Evolutionary conservation across 495 filamentous ascomycete genomes (phyloP).

Genomic region (Pseudomonodictys pantanalensis): DNA sequence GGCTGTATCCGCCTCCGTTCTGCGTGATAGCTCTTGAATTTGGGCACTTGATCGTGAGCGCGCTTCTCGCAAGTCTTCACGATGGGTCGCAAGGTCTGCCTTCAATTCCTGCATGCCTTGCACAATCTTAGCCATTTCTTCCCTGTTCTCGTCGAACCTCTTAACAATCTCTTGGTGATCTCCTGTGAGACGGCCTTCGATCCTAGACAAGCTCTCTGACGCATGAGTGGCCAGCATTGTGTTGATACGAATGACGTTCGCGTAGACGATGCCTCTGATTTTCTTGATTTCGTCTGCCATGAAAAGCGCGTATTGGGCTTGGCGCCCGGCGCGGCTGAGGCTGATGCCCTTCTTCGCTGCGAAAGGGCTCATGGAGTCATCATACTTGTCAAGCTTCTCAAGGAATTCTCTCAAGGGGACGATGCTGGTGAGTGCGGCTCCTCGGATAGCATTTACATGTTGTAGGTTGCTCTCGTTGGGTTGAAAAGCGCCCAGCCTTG

Average conservation of each 20-base stretch:
- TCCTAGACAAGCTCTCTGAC: constrained; percentile 22
- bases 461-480: constrained; percentile 32
- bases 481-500: constrained; percentile 30
- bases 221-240: constrained; percentile 31
- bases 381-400: constrained; percentile 28
- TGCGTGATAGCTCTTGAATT: background rate
- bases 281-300: constrained; percentile 37
- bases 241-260: constrained; percentile 36
- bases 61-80: background rate
- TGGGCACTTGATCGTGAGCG: background rate
- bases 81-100: background rate
- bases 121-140: background rate
- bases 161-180: background rate
- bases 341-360: constrained; percentile 23
- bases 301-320: constrained; percentile 36
- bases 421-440: constrained; percentile 36
- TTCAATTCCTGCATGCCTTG: background rate
- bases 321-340: constrained; percentile 17
- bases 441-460: constrained; percentile 39
- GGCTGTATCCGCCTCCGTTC: background rate
- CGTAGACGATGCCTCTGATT: constrained; percentile 32
- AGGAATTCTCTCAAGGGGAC: constrained; percentile 36
- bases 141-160: background rate
- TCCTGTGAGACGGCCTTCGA: background rate
- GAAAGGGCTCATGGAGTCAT: background rate